Evolutionary conservation across 2,329 filamentous ascomycete genomes (phyloP), one percentile per base, ranked within the genome.

Genomic region (Ascochyta koolunga): DNA sequence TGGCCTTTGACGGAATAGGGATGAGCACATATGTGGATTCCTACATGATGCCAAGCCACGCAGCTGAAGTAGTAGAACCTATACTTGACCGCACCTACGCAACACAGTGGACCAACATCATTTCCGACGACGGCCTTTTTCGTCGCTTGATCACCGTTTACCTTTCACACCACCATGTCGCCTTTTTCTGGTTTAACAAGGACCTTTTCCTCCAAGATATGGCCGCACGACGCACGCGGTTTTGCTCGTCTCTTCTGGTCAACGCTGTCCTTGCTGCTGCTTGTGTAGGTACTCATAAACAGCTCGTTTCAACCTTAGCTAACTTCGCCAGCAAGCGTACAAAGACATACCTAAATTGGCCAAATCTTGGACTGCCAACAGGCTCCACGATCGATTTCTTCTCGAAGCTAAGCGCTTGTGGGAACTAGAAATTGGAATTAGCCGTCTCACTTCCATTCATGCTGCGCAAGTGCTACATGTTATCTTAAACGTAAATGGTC

Each of bases 341-440:
- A 48, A 31, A 56, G 62, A 39, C 18, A 60, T 35, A 33, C 35
- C 38, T 41, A 25, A 42, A 16, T 50, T 24, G 11, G 36, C 39
- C 16, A 48, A 57, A 11, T 58, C 58, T 22, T 64, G 61, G 59
- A 51, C 59, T 35, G 58, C 61, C 13, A 38, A 58, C 6, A 61
- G 54, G 38, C 50, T 65, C 11, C 49, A 50, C 9, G 61, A 58
- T 22, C 51, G 52, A 15, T 65, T 67, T 22, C 49, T 64, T 9
- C 58, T 62, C 13, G 62, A 67, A 52, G 61, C 64, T 18, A 65
- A 57, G 37, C 43, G 61, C 21, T 37, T 65, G 1, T 67, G 64
- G 64, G 64, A 67, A 18, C 15, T 63, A 10, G 57, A 60, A 6
- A 54, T 43, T 19, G 45, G 41, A 2, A 40, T 50, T n/a, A 47